These are phyloP conservation scores for Neohortaea acidophila DNA, from an alignment of 495 filamentous ascomycete genomes.

Conservation along the genomic window DNA sequence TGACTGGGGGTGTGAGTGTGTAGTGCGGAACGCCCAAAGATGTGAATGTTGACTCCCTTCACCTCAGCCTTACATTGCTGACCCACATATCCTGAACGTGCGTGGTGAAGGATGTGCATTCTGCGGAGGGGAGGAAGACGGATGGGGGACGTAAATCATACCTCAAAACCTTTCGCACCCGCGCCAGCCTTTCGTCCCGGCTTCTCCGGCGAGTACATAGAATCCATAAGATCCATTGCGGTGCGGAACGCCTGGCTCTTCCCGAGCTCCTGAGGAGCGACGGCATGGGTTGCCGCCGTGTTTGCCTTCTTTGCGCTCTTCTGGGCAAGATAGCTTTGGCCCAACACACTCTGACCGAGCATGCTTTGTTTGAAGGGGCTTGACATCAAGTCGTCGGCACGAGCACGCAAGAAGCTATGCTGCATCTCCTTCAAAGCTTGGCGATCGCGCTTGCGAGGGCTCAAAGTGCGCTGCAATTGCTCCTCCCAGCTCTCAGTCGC, in stretches of 20 bases:
- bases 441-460: conserved; percentile 75
- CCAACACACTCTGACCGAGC: conserved; percentile 9
- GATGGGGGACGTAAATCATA: conserved; percentile 41
- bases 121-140: not conserved
- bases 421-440: conserved; percentile 46
- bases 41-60: not conserved
- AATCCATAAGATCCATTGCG: conserved; percentile 85
- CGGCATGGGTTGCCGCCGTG: conserved; percentile 21
- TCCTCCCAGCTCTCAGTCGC: conserved; percentile 60
- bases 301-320: conserved; percentile 26
- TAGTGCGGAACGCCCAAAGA: conserved; percentile 9
- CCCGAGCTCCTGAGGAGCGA: too few relatives aligned
- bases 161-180: conserved; percentile 52
- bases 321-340: conserved; percentile 16
- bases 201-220: conserved; percentile 55
- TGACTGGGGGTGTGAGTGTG: not conserved
- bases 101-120: not conserved
- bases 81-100: too few relatives aligned
- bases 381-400: conserved; percentile 16
- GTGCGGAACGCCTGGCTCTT: conserved; percentile 46
- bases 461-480: conserved; percentile 81
- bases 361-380: conserved; percentile 13
- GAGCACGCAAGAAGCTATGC: conserved; percentile 36
- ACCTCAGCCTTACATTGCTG: conserved; percentile 2
- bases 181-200: conserved; percentile 31